Base-by-base conservation (phyloP, 2,329 filamentous ascomycete genomes). In the Stagonosporopsis chrysanthemi region DNA sequence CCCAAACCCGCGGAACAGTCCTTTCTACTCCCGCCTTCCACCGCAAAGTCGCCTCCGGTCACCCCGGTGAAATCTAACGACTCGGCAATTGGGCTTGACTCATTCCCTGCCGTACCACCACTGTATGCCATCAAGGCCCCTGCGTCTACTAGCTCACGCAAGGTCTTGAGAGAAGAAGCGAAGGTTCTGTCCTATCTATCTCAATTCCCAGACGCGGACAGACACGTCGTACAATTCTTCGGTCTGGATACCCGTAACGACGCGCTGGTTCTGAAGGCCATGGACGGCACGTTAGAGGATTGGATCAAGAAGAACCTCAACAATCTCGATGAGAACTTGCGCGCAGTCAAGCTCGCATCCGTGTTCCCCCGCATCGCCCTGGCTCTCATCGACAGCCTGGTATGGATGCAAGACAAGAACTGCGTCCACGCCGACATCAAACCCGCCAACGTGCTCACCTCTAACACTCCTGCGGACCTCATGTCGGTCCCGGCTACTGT, bases 371-470 rank as follows among this genome's bases (percentile, higher is more conserved):
- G 56, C n/a, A 66, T 82, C 7, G 77, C 78, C 0, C 58, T 66
- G 23, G 66, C 76, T 33, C 72, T 82, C 6, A 69, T 80, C 28
- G 64, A 67, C 35, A 78, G 77, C 19, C 68, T 82, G 3, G 70
- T 71, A 4, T 81, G 79, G 73, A 62, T 82, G 52, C 75, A 79
- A 43, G 55, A 66, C 7, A 71, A 74, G 24, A 70, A 69, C 22
- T 75, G 80, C 45, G 71, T 79, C 2, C 72, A 75, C 58, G 80
- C 77, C 5, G 80, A 82, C 55, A 77, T 82, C 68, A 82, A 82
- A 65, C 79, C 80, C 1, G 74, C 73, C 2, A 82, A 82, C 64
- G 75, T 82, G 41, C 73, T 82, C 33, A 57, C 33, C 12, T 22
- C 43, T 7, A 64, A 80, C 47, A 65, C 62, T 59, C 51, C 59